These are phyloP conservation scores for Fusarium sp. DNA, from an alignment of 2,329 filamentous ascomycete species.

Conservation along the genomic window DNA sequence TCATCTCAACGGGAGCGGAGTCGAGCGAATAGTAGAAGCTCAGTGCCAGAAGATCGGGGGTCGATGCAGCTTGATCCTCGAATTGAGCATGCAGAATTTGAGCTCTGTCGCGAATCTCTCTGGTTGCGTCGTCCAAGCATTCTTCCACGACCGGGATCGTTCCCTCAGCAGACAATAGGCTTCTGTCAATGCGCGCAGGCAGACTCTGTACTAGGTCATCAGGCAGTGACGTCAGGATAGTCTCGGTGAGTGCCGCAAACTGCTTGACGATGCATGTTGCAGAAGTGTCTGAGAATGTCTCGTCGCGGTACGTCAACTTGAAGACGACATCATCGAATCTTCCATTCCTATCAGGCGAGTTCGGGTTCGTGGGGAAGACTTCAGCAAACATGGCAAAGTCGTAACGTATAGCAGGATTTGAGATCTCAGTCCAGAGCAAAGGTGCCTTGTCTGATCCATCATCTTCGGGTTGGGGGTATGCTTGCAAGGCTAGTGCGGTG, in stretches of 20 bases:
- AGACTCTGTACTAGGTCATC: conserved; percentile 2
- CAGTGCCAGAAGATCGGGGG: background rate
- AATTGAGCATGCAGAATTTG: conserved; percentile 16
- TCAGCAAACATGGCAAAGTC: conserved; percentile 26
- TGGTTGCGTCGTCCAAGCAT: accelerated
- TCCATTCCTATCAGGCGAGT: background rate
- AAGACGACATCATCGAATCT: conserved; percentile 8
- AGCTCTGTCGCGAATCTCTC: background rate
- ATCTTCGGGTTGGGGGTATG: background rate
- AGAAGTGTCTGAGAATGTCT: conserved; percentile 1
- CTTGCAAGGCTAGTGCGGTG: conserved; percentile 15
- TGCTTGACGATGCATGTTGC: conserved; percentile 8
- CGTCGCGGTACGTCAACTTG: conserved; percentile 16
- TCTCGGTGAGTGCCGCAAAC: background rate
- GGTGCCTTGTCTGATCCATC: accelerated
- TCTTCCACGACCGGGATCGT: background rate
- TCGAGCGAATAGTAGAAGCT: conserved; percentile 12
- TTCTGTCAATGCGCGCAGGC: background rate
- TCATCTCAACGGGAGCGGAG: background rate
- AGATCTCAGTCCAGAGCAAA: background rate
- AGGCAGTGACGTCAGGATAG: background rate
- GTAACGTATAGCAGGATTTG: conserved; percentile 21
- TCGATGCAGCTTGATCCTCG: conserved; percentile 11
- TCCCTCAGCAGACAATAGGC: conserved; percentile 8
- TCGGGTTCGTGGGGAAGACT: conserved; percentile 6